Evolutionary conservation across 2,329 filamentous ascomycete genomes (phyloP), one percentile per base, ranked within the genome.

Genomic region (Elsinoe arachidis): DNA sequence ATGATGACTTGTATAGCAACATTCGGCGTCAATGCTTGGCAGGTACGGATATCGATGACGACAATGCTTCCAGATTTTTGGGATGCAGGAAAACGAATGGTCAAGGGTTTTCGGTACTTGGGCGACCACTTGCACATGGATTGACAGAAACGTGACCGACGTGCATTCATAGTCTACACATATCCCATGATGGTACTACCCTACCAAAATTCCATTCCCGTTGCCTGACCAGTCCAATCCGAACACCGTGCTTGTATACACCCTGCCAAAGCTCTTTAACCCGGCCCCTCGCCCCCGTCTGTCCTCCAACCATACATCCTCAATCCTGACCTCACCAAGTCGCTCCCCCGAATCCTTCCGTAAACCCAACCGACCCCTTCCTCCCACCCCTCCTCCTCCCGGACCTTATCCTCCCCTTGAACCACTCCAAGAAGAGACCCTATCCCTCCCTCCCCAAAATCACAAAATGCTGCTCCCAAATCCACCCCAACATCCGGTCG

Each of bases 391-490:
- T 19, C 49, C 49, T 35, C 34, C 35, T 38, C 4, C 35, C 49
- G 11, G 14, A 19, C 17, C 30, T 26, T 17, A 39, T 34, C 33
- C 17, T 39, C n/a, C 14, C 26, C 26, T 30, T 19, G 7, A 43
- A 1, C 11, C 30, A 21, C 23, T 14, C 15, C 21, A 10, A 7
- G 14, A 53, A 39, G 19, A 12, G 10, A 37, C 15, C 35, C 49
- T 53, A 53, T 10, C 26, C 33, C 35, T 53, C 49, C 49, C 49
- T 53, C 49, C 49, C 49, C 49, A 53, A 21, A 39, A 53, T 39
- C 58, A 69, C 69, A 77, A 99, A 99, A 74, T 99, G 93, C 72
- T 96, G 96, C 66, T 91, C 95, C 93, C 93, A 99, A 66, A 99
- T 96, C 93, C 93, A 99, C 54, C 93, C 93, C 34, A 97, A 85